These are phyloP conservation scores for Leishmania arabica DNA, from an alignment of 208 protist genomes.

Conservation along the genomic window DNA sequence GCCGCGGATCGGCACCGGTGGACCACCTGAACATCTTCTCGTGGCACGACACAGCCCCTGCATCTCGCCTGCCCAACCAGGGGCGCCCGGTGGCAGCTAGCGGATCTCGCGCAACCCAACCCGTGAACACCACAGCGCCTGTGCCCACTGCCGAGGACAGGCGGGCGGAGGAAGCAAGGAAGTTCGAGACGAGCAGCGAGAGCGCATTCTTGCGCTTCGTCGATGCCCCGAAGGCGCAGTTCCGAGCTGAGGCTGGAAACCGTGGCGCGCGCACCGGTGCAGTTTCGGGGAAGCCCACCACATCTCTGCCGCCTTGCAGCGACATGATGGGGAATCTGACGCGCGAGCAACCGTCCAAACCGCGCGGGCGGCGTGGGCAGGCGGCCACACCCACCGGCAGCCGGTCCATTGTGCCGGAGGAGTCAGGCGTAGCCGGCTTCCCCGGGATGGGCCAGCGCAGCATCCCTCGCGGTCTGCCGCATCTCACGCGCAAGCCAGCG, in stretches of 20 bases:
- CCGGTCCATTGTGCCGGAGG: slow-evolving; percentile 4
- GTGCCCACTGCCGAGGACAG: slow-evolving; percentile 23
- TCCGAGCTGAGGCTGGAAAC: not conserved
- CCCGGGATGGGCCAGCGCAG: slow-evolving; percentile 43
- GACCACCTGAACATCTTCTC: slow-evolving; percentile 78
- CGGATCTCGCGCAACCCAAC: slow-evolving; percentile 12
- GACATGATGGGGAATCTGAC: slow-evolving; percentile 38
- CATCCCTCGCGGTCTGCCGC: slow-evolving; percentile 16
- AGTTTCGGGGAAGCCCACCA: not conserved
- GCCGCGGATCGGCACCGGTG: slow-evolving; percentile 20
- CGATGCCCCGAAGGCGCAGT: slow-evolving; percentile 23
- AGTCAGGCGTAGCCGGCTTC: slow-evolving; percentile 36
- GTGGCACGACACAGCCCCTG: slow-evolving; percentile 44
- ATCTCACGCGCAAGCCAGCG: slow-evolving; percentile 29
- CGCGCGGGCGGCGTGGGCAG: slow-evolving; percentile 16
- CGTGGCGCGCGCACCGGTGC: not conserved
- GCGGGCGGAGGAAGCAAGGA: slow-evolving; percentile 41
- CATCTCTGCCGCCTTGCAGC: not conserved
- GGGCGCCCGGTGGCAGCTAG: not conserved
- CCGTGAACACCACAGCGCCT: not conserved
- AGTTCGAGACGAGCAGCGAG: slow-evolving; percentile 52
- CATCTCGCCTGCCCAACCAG: slow-evolving; percentile 1
- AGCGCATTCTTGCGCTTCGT: slow-evolving; percentile 79
- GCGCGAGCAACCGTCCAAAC: slow-evolving; percentile 22
- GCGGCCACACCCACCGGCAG: not conserved